Evolutionary conservation across 257 asterid genomes (phyloP).

Genomic region (Datura wrightii): DNA sequence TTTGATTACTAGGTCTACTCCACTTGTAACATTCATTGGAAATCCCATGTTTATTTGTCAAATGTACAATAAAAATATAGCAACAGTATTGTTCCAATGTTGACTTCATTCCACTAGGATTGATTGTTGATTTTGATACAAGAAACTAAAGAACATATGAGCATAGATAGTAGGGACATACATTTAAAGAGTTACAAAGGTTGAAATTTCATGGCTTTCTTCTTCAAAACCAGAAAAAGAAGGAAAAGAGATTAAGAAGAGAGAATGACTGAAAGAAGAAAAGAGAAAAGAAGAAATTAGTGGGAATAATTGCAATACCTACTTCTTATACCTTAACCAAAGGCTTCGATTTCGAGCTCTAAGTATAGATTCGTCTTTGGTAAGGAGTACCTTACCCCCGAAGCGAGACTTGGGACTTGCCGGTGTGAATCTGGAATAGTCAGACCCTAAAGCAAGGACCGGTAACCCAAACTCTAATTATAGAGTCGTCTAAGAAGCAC

Average conservation of each 20-base stretch:
- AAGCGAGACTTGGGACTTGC: neutral
- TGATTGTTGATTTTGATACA: neutral
- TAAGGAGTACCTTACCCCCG: neutral
- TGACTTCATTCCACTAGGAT: neutral
- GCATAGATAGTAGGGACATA: neutral
- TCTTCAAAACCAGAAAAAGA: neutral
- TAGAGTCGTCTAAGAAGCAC: no score
- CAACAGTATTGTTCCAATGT: neutral
- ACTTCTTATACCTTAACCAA: neutral
- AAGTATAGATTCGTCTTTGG: neutral
- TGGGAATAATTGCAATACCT: neutral
- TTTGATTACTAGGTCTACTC: neutral
- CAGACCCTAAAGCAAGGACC: no score
- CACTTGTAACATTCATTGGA: neutral
- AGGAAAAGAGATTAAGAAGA: neutral
- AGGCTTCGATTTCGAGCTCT: neutral
- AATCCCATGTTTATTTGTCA: neutral
- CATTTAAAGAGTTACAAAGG: slow-evolving; percentile 5
- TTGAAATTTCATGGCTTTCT: neutral
- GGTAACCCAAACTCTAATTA: no score
- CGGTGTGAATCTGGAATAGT: accelerated
- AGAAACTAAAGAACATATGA: neutral
- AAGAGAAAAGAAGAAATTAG: neutral
- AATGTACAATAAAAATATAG: neutral
- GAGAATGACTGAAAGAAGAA: neutral